Evolutionary conservation across 495 filamentous ascomycete genomes (phyloP).

Genomic region (Annulohypoxylon nitens): DNA sequence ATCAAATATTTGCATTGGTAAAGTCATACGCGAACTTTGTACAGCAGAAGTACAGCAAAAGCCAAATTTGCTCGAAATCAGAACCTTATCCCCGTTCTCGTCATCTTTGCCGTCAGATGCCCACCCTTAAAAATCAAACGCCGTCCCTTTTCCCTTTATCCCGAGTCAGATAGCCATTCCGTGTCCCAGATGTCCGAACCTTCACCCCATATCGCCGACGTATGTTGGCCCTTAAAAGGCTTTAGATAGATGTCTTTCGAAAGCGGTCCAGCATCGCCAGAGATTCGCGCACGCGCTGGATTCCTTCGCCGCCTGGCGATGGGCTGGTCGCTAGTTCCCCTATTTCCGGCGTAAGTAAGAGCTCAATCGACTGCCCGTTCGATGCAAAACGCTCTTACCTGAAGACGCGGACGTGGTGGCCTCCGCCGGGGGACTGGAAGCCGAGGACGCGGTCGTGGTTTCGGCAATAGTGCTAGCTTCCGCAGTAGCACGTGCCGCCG

Average conservation of each 20-base stretch:
- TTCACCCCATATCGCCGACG: background rate
- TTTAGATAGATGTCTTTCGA: background rate
- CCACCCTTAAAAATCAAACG: background rate
- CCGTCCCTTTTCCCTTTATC: background rate
- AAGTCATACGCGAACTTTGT: background rate
- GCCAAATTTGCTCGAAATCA: background rate
- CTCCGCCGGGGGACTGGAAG: background rate
- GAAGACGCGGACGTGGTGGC: background rate
- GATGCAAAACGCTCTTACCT: conserved; percentile 27
- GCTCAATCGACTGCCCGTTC: conserved; percentile 8
- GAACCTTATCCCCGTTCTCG: background rate
- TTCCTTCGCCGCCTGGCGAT: conserved; percentile 14
- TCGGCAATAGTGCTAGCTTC: background rate
- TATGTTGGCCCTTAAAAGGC: background rate
- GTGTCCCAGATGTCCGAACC: background rate
- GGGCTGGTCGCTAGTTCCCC: conserved; percentile 15
- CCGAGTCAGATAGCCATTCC: background rate
- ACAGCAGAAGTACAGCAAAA: conserved; percentile 10
- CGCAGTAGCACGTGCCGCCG: background rate
- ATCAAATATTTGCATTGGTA: background rate
- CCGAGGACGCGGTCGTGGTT: background rate
- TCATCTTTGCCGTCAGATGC: background rate
- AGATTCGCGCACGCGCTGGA: conserved; percentile 26
- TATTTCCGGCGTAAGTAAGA: conserved; percentile 22
- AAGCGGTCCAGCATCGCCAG: conserved; percentile 24